Base-by-base conservation (phyloP, 192 early-diverging fungal genomes). In the Backusella macrospora region DNA sequence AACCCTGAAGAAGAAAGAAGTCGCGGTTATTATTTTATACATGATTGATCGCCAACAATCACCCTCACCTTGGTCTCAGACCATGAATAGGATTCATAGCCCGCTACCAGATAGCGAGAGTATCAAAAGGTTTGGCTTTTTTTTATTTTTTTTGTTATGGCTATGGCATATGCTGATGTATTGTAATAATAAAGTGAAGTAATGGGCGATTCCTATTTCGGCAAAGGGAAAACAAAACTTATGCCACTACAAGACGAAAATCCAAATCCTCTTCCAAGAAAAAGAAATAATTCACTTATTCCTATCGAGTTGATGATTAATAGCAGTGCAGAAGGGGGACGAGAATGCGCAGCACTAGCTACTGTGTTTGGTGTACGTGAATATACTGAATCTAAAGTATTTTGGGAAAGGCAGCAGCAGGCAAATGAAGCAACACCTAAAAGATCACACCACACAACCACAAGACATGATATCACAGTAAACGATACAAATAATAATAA, bases 301-400 rank as follows among this genome's bases (percentile, higher is more conserved):
- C 71, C 71, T 29, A 52, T 62, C 4, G 71, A 72, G 12, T 43
- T 72, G 2, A 72, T 72, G 71, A 72, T 62, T 3, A 55, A 72
- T 43, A 47, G 10, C 8, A 45, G 55, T 43, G 39, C 38, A 37
- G 77, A 74, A 55, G 73, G 77, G 38, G 67, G 68, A 7, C 47
- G 67, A 48, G 78, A 79, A 68, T 47, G 73, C 39, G 78, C 78
- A 26, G 74, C 78, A 34, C 46, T 79, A n/a, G 78, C 78, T 1
- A 74, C 74, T 1, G 78, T 79, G 16, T 79, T 79, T 72, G 78
- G 78, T 23, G 70, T 75, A 34, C 69, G 48, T 43, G 78, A 79
- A 71, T 79, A 79, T 44, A 70, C 68, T 6, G 70, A 79, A 29
- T 69, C 70, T 18, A 75, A 75, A 15, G 49, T 75, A 13, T 62